Evolutionary conservation across 2,329 filamentous ascomycete species (phyloP).

Genomic region (Aureobasidium pullulans): DNA sequence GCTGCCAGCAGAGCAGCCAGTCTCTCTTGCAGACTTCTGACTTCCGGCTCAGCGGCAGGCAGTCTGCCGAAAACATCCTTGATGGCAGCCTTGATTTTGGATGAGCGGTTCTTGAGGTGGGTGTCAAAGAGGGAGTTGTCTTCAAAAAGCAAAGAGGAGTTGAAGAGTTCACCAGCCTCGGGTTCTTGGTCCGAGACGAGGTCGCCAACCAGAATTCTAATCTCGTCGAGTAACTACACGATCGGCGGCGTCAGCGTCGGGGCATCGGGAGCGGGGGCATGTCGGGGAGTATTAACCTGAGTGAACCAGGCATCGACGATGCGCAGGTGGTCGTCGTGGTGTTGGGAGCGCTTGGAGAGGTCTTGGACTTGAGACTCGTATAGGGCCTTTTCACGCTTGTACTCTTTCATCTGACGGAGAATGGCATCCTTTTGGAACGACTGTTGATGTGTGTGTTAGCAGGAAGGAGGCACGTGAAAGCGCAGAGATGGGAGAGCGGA

Average conservation of each 20-base stretch:
- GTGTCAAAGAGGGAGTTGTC: slow-evolving; percentile 60
- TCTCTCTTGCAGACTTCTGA: slow-evolving; percentile 65
- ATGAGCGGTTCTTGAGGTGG: slow-evolving; percentile 69
- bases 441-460: slow-evolving; percentile 39
- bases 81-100: slow-evolving; percentile 67
- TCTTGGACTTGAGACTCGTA: slow-evolving; percentile 76
- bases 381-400: slow-evolving; percentile 80
- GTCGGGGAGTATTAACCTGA: slow-evolving; percentile 55
- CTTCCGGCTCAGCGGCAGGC: slow-evolving; percentile 54
- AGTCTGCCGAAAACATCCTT: slow-evolving; percentile 55
- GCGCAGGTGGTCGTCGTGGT: slow-evolving; percentile 89
- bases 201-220: slow-evolving; percentile 33
- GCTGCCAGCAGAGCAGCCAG: slow-evolving; percentile 67
- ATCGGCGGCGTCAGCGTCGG: slow-evolving; percentile 17
- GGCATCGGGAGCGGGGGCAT: background rate
- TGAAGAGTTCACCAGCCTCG: slow-evolving; percentile 36
- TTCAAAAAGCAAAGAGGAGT: slow-evolving; percentile 46
- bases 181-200: slow-evolving; percentile 8
- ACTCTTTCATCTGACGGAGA: slow-evolving; percentile 94
- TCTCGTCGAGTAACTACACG: slow-evolving; percentile 40
- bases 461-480: slow-evolving; percentile 14
- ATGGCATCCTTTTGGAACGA: slow-evolving; percentile 94
- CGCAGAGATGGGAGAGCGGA: slow-evolving; percentile 22
- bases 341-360: slow-evolving; percentile 65
- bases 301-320: slow-evolving; percentile 89